phyloP scores from a whole-genome alignment of 2,329 filamentous ascomycete species.

The Berkeleyomyces rouxiae region DNA sequence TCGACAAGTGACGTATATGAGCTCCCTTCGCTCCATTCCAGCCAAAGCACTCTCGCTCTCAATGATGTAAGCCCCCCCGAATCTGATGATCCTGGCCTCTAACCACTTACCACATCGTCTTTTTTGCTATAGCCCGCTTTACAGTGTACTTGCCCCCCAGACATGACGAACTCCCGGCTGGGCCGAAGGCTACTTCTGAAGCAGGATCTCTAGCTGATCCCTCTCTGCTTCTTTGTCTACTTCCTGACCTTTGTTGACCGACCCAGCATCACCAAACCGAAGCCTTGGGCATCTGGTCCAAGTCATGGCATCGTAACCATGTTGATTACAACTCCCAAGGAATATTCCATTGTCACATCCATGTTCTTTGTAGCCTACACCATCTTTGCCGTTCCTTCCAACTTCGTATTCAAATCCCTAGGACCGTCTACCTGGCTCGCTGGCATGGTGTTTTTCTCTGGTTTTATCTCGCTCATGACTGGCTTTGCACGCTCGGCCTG shows the following conservation, averaged over 20 bases:
- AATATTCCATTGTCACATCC: conserved; percentile 43
- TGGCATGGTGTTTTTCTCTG: conserved; percentile 51
- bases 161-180: conserved; percentile 7
- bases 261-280: conserved; percentile 53
- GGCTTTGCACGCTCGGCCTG: conserved; percentile 46
- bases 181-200: conserved; percentile 33
- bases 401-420: conserved; percentile 48
- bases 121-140: not conserved
- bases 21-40: not conserved
- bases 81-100: too few relatives aligned
- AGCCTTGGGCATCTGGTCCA: conserved; percentile 44
- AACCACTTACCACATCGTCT: not conserved
- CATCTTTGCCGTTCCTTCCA: conserved; percentile 48
- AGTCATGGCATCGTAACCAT: conserved; percentile 45
- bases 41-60: not conserved
- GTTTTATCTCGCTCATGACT: conserved; percentile 48
- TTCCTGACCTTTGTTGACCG: conserved; percentile 52
- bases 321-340: conserved; percentile 41
- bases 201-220: conserved; percentile 43
- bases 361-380: conserved; percentile 45
- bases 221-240: conserved; percentile 46
- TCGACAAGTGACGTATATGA: not conserved
- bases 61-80: not conserved
- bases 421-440: conserved; percentile 47
- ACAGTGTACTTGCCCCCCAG: not conserved